Evolutionary conservation across 2,329 filamentous ascomycete species (phyloP), one percentile per base, ranked within the genome.

Genomic region (Sarocladium oryzae): DNA sequence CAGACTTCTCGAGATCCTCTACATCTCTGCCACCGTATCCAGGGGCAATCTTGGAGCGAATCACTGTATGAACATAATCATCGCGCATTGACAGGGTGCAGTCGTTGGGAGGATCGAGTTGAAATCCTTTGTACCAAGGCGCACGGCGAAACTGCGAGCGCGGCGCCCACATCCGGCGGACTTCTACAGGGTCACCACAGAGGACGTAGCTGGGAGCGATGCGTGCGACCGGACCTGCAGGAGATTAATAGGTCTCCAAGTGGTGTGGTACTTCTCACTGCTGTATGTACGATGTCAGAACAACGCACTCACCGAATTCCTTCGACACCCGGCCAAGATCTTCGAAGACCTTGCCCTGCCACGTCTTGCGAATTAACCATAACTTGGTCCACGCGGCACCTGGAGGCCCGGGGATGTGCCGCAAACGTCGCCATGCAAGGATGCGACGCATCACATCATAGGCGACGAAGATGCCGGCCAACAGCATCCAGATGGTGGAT

Each of bases 71-170:
- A 18, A 66, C 62, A 15, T 64, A 63, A 51, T 74, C 73, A 55
- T 81, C 69, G 26, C 69, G 67, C 26, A 73, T 69, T 2, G 73
- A 75, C 51, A 81, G 69, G 16, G 77, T 67, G 56, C 74, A 77
- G 60, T 80, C 72, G 16, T 68, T 66, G 36, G 72, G 65, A 0
- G 75, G 72, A 53, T 81, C 72, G 53, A 82, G 64, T 11, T 71
- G 69, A 54, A 78, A 65, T 2, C 69, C 72, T 51, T 73, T 69
- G 57, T 78, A 78, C 70, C 71, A 77, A 11, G 55, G 56, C 2
- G 62, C 60, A 2, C 62, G 58, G 15, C 46, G 41, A 16, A 50
- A 60, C 7, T 41, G 50, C 4, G 61, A 65, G 6, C 62, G 58
- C 11, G 59, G 59, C 7, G 54, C 58, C 62, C 62, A 65, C 28